Evolutionary conservation across 73 alveolate species (phyloP).

Genomic region (Paramecium octaurelia): DNA sequence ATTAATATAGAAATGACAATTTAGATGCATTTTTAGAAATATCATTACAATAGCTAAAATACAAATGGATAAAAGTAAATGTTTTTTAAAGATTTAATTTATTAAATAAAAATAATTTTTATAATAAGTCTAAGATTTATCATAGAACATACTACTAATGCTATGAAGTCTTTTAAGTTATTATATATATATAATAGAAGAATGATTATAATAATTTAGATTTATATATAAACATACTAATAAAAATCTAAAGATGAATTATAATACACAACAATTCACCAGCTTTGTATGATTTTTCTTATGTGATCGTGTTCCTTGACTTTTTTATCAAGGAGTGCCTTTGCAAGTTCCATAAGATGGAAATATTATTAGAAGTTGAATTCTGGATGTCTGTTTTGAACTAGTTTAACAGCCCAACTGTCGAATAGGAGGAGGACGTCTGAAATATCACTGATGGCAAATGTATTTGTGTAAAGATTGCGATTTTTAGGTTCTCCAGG

Average conservation of each 20-base stretch:
- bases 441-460: constrained; percentile 39
- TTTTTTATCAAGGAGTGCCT: not conserved
- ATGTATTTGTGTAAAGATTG: constrained; percentile 9
- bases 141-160: too few species aligned
- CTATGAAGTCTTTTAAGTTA: too few species aligned
- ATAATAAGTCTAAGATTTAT: too few species aligned
- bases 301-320: constrained; percentile 45
- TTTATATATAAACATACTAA: not conserved
- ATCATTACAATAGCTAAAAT: too few species aligned
- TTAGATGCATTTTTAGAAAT: too few species aligned
- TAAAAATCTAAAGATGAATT: not conserved
- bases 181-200: not conserved
- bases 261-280: constrained; percentile 28
- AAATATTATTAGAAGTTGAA: not conserved
- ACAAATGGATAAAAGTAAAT: too few species aligned
- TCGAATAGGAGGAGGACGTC: not conserved
- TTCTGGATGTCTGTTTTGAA: constrained; percentile 5
- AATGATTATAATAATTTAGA: not conserved
- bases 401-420: constrained; percentile 39
- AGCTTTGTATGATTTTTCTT: not conserved
- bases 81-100: too few species aligned
- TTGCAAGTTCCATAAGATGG: constrained; percentile 24
- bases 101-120: too few species aligned
- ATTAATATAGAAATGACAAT: too few species aligned
- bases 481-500: constrained; percentile 50